Base-by-base conservation (phyloP, 768 basidiomycete genomes). In the Obba rivulosa region DNA sequence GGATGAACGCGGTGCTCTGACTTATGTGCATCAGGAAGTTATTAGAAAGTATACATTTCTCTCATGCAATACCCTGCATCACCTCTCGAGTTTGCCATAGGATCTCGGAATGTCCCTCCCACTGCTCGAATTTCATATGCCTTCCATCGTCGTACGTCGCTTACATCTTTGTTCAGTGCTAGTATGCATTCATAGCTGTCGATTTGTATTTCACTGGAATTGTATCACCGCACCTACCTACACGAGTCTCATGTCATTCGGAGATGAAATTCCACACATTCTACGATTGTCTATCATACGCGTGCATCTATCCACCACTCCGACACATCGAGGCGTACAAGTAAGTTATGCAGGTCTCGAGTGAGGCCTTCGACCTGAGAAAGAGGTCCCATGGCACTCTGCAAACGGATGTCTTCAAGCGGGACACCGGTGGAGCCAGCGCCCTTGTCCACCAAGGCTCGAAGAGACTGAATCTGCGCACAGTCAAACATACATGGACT, bases 401-500 rank as follows among this genome's bases (percentile, higher is more conserved):
- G 52, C n/a, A 57, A 36, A 24, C 49, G 47, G 5, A 49, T 43
- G 25, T 55, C 51, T 39, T 58, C 61, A 17, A 50, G 21, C 8
- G 54, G 37, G 10, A 58, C 36, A 21, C 50, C 48, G 10, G 60
- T 48, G 18, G 57, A 42, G 56, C 57, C 46, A 34, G 65, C 47
- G 16, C 57, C 66, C 56, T 80, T 84, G 41, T 87, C 85, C 10
- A 77, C 70, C 38, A 81, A 59, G 13, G 68, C 72, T 50, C 76
- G 79, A 47, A 88, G 57, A 4, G 77, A 70, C 55, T 74, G 78
- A 1, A 74, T 70, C 87, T 89, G 53, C 3, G 23, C 20, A 22
- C 16, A 20, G 22, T 25, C 31, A 28, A 18, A n/a, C 7, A 41
- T 28, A 14, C 25, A 25, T 21, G n/a, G 43, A 39, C 25, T 22